Evolutionary conservation across 2,329 filamentous ascomycete genomes (phyloP).

Genomic region (Alternaria longipes): DNA sequence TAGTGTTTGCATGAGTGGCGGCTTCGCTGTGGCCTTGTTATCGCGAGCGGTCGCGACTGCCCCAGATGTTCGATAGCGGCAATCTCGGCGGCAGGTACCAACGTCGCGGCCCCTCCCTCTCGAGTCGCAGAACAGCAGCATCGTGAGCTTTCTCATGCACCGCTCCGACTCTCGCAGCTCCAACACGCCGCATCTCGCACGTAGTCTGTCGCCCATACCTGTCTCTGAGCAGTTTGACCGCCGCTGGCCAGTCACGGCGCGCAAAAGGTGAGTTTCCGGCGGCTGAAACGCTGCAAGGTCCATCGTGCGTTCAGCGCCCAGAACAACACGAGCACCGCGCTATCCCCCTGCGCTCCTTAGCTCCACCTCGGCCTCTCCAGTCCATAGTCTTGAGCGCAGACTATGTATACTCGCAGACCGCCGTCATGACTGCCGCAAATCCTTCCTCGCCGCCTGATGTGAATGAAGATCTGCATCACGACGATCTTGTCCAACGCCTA

Average conservation of each 20-base stretch:
- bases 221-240: slow-evolving; percentile 32
- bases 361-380: slow-evolving; percentile 25
- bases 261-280: slow-evolving; percentile 29
- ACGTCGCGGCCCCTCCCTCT: slow-evolving; percentile 12
- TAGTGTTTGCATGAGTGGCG: slow-evolving; percentile 1
- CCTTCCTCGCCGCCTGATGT: slow-evolving; percentile 26
- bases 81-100: slow-evolving; percentile 29
- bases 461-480: slow-evolving; percentile 23
- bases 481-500: slow-evolving; percentile 36
- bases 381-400: slow-evolving; percentile 16
- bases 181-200: slow-evolving; percentile 30
- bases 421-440: slow-evolving; percentile 40
- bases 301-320: slow-evolving; percentile 36
- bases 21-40: slow-evolving; percentile 4
- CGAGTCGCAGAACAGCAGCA: slow-evolving; percentile 8
- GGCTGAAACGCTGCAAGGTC: slow-evolving; percentile 50
- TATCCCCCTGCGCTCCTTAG: slow-evolving; percentile 26
- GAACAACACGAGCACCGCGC: slow-evolving; percentile 28
- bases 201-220: slow-evolving; percentile 33
- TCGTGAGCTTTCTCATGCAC: slow-evolving; percentile 17
- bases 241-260: slow-evolving; percentile 34
- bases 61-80: slow-evolving; percentile 24
- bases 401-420: slow-evolving; percentile 41
- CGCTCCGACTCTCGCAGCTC: slow-evolving; percentile 24
- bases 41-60: slow-evolving; percentile 10